Conservation (phyloP, 2,329 filamentous ascomycete species). For the Colletotrichum euphorbiae region DNA sequence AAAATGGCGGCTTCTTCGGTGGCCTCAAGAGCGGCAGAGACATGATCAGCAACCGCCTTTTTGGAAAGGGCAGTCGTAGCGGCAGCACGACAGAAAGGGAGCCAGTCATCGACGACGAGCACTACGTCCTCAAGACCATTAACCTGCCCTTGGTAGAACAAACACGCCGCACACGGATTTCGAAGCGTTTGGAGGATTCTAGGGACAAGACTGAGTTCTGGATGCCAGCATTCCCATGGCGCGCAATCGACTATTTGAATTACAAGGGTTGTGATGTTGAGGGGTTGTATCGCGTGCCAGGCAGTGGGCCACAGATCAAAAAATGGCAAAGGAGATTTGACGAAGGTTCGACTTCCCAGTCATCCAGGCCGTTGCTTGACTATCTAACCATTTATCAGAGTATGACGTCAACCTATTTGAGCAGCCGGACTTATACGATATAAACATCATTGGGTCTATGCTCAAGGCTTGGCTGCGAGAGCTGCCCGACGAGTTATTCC, state of each 20-base stretch:
- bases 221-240: constrained; percentile 97
- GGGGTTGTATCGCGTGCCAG: constrained; percentile 91
- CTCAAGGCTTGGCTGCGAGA: constrained; percentile 96
- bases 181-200: constrained; percentile 86
- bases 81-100: constrained; percentile 77
- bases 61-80: constrained; percentile 80
- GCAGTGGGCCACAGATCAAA: constrained; percentile 89
- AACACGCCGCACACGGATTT: constrained; percentile 90
- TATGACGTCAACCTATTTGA: constrained; percentile 91
- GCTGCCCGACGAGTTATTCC: constrained; percentile 93
- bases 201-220: constrained; percentile 97
- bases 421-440: constrained; percentile 89
- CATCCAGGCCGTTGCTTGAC: constrained; percentile 44
- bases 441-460: constrained; percentile 96
- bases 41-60: constrained; percentile 84
- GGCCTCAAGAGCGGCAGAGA: constrained; percentile 81
- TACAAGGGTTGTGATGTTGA: constrained; percentile 95
- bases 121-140: constrained; percentile 86
- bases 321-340: constrained; percentile 95
- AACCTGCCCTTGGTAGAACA: constrained; percentile 89
- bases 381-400: constrained; percentile 60
- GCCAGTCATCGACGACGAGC: constrained; percentile 78
- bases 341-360: constrained; percentile 65
- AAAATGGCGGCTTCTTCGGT: constrained; percentile 75
- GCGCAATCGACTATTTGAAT: constrained; percentile 96